phyloP scores from a whole-genome alignment of 768 basidiomycete species.

The Myochromella boudieri region DNA sequence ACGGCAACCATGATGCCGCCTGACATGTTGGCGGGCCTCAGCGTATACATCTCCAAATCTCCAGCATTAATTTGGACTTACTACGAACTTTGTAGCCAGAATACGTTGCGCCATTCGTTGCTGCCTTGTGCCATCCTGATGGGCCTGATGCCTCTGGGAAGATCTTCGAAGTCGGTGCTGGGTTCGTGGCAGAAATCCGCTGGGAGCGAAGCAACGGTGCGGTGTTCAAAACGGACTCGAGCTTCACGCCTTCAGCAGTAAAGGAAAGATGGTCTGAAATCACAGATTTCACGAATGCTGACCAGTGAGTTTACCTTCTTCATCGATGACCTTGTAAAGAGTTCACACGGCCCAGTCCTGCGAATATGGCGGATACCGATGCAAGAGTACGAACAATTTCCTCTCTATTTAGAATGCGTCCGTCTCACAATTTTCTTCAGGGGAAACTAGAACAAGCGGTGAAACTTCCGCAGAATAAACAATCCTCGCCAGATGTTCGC shows the following conservation, averaged over 20 bases:
- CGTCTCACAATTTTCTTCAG: slow-evolving; percentile 20
- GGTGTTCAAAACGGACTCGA: slow-evolving; percentile 85
- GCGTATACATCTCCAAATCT: slow-evolving; percentile 40
- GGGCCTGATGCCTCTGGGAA: slow-evolving; percentile 77
- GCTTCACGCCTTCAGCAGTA: slow-evolving; percentile 94
- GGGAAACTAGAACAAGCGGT: slow-evolving; percentile 65
- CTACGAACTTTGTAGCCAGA: slow-evolving; percentile 59
- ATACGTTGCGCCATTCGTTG: slow-evolving; percentile 91
- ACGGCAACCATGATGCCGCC: slow-evolving; percentile 94
- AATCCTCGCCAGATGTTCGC: slow-evolving; percentile 66
- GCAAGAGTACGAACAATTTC: slow-evolving; percentile 37
- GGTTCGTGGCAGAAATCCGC: slow-evolving; percentile 86
- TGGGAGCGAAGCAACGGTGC: slow-evolving; percentile 91
- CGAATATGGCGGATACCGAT: slow-evolving; percentile 62
- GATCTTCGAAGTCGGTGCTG: slow-evolving; percentile 92
- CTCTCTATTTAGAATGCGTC: too few relatives aligned
- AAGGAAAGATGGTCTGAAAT: slow-evolving; percentile 83
- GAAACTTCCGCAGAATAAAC: slow-evolving; percentile 63
- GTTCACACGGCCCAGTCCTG: slow-evolving; percentile 50
- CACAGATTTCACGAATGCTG: slow-evolving; percentile 72
- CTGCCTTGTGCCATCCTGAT: slow-evolving; percentile 82
- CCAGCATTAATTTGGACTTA: slow-evolving; percentile 6
- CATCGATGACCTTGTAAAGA: background rate
- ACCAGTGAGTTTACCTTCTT: slow-evolving; percentile 53
- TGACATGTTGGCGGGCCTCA: slow-evolving; percentile 87